Evolutionary conservation across 2,329 filamentous ascomycete genomes (phyloP).

Genomic region (Zalaria obscura): DNA sequence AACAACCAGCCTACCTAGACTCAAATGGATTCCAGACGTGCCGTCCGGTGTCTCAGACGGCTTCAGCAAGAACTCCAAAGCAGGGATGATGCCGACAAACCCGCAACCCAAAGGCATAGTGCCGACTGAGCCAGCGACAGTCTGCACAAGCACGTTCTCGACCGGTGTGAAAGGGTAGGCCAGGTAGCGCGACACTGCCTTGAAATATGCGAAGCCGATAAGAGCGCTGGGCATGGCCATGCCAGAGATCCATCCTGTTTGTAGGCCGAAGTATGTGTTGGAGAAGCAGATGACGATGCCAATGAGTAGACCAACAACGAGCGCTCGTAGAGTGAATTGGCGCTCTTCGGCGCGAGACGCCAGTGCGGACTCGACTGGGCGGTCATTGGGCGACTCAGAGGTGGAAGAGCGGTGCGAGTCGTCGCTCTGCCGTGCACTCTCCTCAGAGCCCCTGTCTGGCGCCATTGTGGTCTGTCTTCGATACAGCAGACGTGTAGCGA

Average conservation of each 20-base stretch:
- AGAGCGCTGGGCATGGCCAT: slow-evolving; percentile 97
- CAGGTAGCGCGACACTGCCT: slow-evolving; percentile 57
- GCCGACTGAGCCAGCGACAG: slow-evolving; percentile 85
- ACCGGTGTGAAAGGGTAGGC: slow-evolving; percentile 78
- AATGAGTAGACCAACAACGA: slow-evolving; percentile 67
- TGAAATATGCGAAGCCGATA: slow-evolving; percentile 91
- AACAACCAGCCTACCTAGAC: slow-evolving; percentile 63
- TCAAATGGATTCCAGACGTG: slow-evolving; percentile 14
- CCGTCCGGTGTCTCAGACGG: slow-evolving; percentile 44
- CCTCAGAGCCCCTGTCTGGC: slow-evolving; percentile 16
- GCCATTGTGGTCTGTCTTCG: slow-evolving; percentile 13
- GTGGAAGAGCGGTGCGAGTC: background rate
- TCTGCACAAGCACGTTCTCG: slow-evolving; percentile 94
- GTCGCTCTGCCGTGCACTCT: slow-evolving; percentile 1
- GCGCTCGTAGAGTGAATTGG: slow-evolving; percentile 68
- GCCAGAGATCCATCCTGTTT: slow-evolving; percentile 69
- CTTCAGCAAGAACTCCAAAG: slow-evolving; percentile 72
- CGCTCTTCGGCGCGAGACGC: slow-evolving; percentile 23
- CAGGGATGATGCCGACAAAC: slow-evolving; percentile 88
- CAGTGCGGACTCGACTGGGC: slow-evolving; percentile 7
- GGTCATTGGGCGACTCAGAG: background rate
- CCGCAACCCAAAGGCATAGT: slow-evolving; percentile 95
- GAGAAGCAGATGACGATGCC: slow-evolving; percentile 88
- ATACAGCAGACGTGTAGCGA: too few relatives aligned
- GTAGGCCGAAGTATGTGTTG: slow-evolving; percentile 98